Evolutionary conservation across 2,329 filamentous ascomycete species (phyloP).

Genomic region (Fusarium incarnatum): DNA sequence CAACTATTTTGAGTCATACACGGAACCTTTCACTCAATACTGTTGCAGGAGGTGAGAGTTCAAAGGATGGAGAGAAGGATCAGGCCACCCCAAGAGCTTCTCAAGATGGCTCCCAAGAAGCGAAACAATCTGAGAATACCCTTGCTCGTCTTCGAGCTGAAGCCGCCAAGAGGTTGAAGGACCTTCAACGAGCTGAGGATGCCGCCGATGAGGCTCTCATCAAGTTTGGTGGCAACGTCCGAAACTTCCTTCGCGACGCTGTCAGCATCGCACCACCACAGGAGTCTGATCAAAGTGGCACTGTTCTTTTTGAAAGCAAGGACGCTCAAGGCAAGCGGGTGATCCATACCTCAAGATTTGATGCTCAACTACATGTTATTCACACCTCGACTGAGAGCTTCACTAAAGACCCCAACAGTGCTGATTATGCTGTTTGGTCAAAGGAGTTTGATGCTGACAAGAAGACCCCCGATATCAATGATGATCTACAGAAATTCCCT

Average conservation of each 20-base stretch:
- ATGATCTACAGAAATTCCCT: constrained; percentile 85
- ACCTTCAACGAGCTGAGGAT: constrained; percentile 92
- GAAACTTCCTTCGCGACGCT: constrained; percentile 90
- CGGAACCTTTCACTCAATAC: constrained; percentile 76
- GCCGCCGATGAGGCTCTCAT: constrained; percentile 95
- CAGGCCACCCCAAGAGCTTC: constrained; percentile 61
- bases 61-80: constrained; percentile 51
- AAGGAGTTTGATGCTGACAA: constrained; percentile 81
- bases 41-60: constrained; percentile 47
- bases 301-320: constrained; percentile 92
- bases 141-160: constrained; percentile 81
- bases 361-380: constrained; percentile 95
- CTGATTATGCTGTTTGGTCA: constrained; percentile 80
- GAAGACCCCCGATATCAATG: constrained; percentile 85
- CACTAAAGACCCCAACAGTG: constrained; percentile 79
- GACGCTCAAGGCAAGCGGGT: constrained; percentile 90
- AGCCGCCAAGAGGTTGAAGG: constrained; percentile 84
- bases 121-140: constrained; percentile 69
- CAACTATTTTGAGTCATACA: constrained; percentile 77
- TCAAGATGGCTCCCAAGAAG: constrained; percentile 57
- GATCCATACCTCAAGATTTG: constrained; percentile 93
- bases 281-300: constrained; percentile 62
- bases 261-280: constrained; percentile 85
- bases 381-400: constrained; percentile 88
- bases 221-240: constrained; percentile 89